A percentile compares a stretch with the other conserved stretches of the same genome.
Evolutionary conservation across 2,329 filamentous ascomycete genomes (phyloP).

Genomic region (Calonectria ilicicola): DNA sequence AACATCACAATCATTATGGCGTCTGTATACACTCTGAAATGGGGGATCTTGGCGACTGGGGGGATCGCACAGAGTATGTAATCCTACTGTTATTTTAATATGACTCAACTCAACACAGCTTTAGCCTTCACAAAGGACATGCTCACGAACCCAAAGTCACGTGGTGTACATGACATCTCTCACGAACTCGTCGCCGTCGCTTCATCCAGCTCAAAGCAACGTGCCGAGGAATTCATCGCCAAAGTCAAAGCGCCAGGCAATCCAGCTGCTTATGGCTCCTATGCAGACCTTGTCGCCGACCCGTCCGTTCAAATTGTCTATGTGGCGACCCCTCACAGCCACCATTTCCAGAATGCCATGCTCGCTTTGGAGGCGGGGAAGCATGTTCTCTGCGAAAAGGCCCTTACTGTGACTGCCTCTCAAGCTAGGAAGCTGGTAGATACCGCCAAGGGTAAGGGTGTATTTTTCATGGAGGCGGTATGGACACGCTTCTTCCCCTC

Average conservation of each 20-base stretch:
- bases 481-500: constrained; percentile 52
- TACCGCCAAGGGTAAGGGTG: constrained; percentile 44
- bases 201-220: constrained; percentile 4
- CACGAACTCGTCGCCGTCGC: not conserved
- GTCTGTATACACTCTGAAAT: constrained; percentile 6
- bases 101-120: not conserved
- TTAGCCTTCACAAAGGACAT: constrained; percentile 1
- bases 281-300: constrained; percentile 47
- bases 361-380: constrained; percentile 50
- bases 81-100: not conserved
- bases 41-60: constrained; percentile 8
- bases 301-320: constrained; percentile 50
- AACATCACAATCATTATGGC: not conserved
- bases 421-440: constrained; percentile 43
- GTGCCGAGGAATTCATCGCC: not conserved
- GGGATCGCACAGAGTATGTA: not conserved
- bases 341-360: constrained; percentile 50
- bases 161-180: not conserved
- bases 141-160: constrained; percentile 6
- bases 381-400: constrained; percentile 52
- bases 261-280: constrained; percentile 30
- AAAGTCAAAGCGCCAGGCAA: not conserved
- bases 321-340: constrained; percentile 50
- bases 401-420: constrained; percentile 48
- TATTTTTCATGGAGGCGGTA: constrained; percentile 52